Percentiles rank a stretch among this genome's conserved stretches.
Conservation (phyloP, 306 rosid genomes). For the Vigna mungo region DNA sequence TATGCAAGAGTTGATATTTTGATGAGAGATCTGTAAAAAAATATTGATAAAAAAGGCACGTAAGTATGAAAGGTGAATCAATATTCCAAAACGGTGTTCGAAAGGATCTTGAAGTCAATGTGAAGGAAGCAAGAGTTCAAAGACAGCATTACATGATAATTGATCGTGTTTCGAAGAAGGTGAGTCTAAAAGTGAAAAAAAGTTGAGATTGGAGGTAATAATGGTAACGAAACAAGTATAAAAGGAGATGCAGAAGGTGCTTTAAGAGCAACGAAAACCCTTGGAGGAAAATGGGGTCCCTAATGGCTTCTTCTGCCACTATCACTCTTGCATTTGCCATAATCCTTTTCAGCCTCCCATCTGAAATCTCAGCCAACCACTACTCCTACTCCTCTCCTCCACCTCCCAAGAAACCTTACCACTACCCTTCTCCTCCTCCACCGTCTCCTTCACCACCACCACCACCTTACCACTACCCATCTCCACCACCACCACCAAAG, state of each 20-base stretch:
- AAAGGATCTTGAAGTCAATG: not conserved
- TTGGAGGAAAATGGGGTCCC: slow-evolving; percentile 55
- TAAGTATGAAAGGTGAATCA: not conserved
- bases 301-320: slow-evolving; percentile 46
- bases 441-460: slow-evolving; percentile 8
- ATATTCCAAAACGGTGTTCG: not conserved
- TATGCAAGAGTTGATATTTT: no score
- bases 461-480: not conserved
- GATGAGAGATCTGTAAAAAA: no score
- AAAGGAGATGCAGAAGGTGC: slow-evolving; percentile 21
- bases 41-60: no score
- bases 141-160: not conserved
- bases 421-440: slow-evolving; percentile 39
- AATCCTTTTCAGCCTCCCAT: slow-evolving; percentile 32
- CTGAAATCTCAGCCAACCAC: slow-evolving; percentile 48
- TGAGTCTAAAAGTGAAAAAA: slow-evolving; percentile 11
- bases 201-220: not conserved
- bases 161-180: slow-evolving; percentile 41
- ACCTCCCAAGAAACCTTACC: slow-evolving; percentile 37
- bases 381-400: slow-evolving; percentile 58
- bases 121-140: not conserved
- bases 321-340: slow-evolving; percentile 53
- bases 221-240: slow-evolving; percentile 41
- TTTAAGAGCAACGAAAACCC: slow-evolving; percentile 34
- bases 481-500: slow-evolving; percentile 37